These are phyloP conservation scores for Termitomyces sp. DNA, from an alignment of 768 basidiomycete genomes.

Conservation along the genomic window DNA sequence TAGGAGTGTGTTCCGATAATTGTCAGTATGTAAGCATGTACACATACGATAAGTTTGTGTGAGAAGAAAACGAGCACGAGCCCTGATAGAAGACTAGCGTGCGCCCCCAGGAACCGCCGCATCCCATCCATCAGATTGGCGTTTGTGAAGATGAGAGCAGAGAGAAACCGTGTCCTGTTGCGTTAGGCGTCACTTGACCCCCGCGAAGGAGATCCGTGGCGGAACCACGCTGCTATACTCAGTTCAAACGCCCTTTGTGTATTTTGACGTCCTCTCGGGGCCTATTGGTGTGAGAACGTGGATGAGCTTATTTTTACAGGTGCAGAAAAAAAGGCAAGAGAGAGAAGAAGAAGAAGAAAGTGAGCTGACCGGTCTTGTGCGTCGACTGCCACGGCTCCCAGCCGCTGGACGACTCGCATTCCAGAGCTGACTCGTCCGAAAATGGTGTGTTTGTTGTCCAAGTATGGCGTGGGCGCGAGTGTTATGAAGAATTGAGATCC, in stretches of 20 bases:
- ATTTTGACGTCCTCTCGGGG: slow-evolving; percentile 86
- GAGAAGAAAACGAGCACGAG: not conserved
- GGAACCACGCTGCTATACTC: slow-evolving; percentile 10
- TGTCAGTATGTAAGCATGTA: not conserved
- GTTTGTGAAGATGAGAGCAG: not conserved
- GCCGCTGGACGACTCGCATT: slow-evolving; percentile 87
- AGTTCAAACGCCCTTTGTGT: slow-evolving; percentile 56
- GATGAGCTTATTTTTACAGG: not conserved
- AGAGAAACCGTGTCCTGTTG: not conserved
- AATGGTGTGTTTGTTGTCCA: slow-evolving; percentile 84
- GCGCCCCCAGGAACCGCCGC: not conserved
- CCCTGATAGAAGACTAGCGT: no score
- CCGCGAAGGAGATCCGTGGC: not conserved
- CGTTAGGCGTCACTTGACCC: slow-evolving; percentile 1
- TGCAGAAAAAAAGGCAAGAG: no score
- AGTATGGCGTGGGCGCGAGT: slow-evolving; percentile 74
- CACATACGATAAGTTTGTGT: not conserved
- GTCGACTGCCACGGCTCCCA: slow-evolving; percentile 90
- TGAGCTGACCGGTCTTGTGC: slow-evolving; percentile 72
- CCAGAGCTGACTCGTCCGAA: slow-evolving; percentile 89
- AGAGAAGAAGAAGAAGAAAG: not conserved
- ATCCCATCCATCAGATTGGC: not conserved
- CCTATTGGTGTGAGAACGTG: slow-evolving; percentile 22
- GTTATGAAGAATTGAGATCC: slow-evolving; percentile 96
- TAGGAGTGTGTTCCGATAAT: not conserved